Evolutionary conservation across 2,329 filamentous ascomycete species (phyloP).

Genomic region (Sporothrix pseudoabietina): DNA sequence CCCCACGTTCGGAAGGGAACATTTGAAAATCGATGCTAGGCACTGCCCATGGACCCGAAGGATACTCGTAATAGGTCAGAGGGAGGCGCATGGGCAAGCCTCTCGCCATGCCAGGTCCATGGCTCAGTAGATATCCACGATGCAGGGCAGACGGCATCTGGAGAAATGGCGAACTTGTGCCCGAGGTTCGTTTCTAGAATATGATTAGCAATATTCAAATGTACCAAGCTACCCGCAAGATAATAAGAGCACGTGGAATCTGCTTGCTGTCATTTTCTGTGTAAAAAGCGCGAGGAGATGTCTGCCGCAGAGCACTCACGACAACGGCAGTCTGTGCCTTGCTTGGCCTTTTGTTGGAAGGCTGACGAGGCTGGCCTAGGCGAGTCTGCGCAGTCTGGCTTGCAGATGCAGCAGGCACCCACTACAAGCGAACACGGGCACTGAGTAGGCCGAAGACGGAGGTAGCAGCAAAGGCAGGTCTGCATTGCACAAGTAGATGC

Average conservation of each 20-base stretch:
- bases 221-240: not conserved
- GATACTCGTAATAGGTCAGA: conserved; percentile 10
- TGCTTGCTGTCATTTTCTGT: not conserved
- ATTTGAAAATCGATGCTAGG: conserved; percentile 10
- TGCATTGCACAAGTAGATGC: not conserved
- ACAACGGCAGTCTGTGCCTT: not conserved
- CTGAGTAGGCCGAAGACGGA: conserved; percentile 9
- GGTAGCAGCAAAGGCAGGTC: not conserved
- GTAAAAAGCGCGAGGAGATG: not conserved
- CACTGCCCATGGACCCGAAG: not conserved
- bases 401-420: conserved; percentile 1
- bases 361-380: not conserved
- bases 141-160: not conserved
- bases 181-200: not conserved
- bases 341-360: not conserved
- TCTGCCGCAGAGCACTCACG: not conserved
- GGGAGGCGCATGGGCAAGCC: no score
- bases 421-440: not conserved
- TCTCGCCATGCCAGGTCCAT: not conserved
- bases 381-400: not conserved
- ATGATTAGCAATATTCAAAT: not conserved
- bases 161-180: not conserved
- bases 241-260: not conserved
- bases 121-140: not conserved
- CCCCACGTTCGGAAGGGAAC: conserved; percentile 6